Base-by-base conservation (phyloP, 352 stramenopile genomes). In the Halophytophthora batemanensis region DNA sequence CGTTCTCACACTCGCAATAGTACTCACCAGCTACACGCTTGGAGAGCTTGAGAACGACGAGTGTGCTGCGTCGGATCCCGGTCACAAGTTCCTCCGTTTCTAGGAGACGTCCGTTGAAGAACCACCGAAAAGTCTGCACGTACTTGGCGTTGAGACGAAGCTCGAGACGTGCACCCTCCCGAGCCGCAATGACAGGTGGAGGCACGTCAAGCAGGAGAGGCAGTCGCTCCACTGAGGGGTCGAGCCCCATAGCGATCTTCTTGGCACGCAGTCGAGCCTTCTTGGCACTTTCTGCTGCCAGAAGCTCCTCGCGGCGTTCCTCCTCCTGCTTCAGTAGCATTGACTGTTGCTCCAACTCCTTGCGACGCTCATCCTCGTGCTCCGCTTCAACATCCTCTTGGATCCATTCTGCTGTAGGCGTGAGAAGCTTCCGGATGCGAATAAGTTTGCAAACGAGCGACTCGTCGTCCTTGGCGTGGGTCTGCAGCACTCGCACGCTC, bases 1-100 rank as follows among this genome's bases (percentile, higher is more conserved):
- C 78, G 43, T 89, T 87, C 38, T 74, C 61, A 37, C 73, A 87
- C 15, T 71, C 68, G 50, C 77, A 89, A 48, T 66, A 72, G 51
- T 87, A 87, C 25, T 86, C 69, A 1, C 73, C 77, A 8, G 50
- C 53, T 4, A 71, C 61, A 3, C 78, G 75, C 38, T 65, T 73
- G 2, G 68, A 79, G 36, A 84, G 54, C 6, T 58, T 66, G 2
- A 31, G 8, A 15, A 89, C 56, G 5, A 72, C 37, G 15, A 89
- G 66, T 3, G 61, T 76, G 43, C 47, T 69, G 6, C 56, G 63
- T 25, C 60, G 55, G 13, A 59, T 49, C 10, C 74, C 74, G 7
- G 36, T 50, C 35, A 45, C 56, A 37, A 53, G 56, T 17, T 28
- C 17, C 41, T 53, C 54, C 36, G 17, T 51, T 37, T 55, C 50